A percentile compares a stretch with the other conserved stretches of the same genome.
These are phyloP conservation scores for Starmerella cellae DNA, from an alignment of 805 yeast species.

Conservation along the genomic window DNA sequence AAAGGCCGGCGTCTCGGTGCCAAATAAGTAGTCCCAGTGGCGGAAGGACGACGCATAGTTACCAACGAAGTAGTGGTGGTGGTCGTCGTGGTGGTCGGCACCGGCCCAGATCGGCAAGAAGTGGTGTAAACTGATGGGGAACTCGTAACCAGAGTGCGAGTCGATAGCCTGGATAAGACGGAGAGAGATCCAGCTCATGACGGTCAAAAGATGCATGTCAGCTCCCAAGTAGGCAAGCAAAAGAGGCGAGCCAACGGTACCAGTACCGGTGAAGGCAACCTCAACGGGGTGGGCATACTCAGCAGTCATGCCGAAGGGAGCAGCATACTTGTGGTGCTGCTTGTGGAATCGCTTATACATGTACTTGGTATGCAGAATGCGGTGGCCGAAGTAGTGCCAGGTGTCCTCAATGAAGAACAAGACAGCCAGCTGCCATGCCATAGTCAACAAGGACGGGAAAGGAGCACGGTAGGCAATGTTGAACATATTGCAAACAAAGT, in stretches of 20 bases:
- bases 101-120: conserved; percentile 96
- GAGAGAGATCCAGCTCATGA: conserved; percentile 72
- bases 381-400: conserved; percentile 96
- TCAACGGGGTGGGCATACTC: conserved; percentile 97
- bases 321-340: conserved; percentile 95
- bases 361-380: conserved; percentile 70
- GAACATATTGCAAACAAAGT: conserved; percentile 71
- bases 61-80: conserved; percentile 91
- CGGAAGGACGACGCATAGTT: conserved; percentile 90
- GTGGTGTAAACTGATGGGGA: conserved; percentile 91
- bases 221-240: conserved; percentile 64
- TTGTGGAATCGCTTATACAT: conserved; percentile 88
- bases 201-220: conserved; percentile 76
- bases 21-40: conserved; percentile 83
- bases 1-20: conserved; percentile 54
- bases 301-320: conserved; percentile 94
- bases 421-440: conserved; percentile 51
- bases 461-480: conserved; percentile 74
- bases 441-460: conserved; percentile 54
- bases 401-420: conserved; percentile 82
- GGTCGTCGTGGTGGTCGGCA: conserved; percentile 95
- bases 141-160: conserved; percentile 95
- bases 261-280: conserved; percentile 79
- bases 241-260: conserved; percentile 93
- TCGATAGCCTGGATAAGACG: conserved; percentile 94